These are phyloP conservation scores for Cystobasidium onofrii DNA, from an alignment of 768 basidiomycete genomes.

Conservation along the genomic window DNA sequence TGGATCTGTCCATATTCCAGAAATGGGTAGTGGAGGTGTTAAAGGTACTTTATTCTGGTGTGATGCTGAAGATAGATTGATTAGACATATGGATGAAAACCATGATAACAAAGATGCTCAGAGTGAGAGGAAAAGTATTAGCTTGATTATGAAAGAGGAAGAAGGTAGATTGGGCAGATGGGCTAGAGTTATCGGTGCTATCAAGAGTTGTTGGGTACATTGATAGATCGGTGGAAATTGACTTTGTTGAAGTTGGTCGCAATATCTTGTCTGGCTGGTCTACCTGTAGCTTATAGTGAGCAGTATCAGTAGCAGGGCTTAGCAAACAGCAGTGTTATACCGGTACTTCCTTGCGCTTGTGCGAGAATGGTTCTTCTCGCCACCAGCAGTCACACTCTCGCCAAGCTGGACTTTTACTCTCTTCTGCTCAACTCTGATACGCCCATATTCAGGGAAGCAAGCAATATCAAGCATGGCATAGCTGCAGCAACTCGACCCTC, in stretches of 20 bases:
- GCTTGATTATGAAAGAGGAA: conserved; percentile 23
- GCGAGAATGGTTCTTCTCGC: too few species aligned
- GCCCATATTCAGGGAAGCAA: too few species aligned
- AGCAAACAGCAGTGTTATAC: too few species aligned
- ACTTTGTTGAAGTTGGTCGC: not conserved
- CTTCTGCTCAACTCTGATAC: too few species aligned
- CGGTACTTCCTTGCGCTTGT: too few species aligned
- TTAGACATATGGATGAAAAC: conserved; percentile 13
- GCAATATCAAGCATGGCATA: too few species aligned
- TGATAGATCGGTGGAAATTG: not conserved
- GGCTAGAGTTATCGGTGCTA: conserved; percentile 21
- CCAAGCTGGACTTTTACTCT: too few species aligned
- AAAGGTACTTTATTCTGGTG: conserved; percentile 81
- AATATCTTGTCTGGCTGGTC: too few species aligned
- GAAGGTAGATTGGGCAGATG: conserved; percentile 25
- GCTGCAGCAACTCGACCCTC: too few species aligned
- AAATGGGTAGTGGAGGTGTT: conserved; percentile 45
- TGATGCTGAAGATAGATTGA: conserved; percentile 54
- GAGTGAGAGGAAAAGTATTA: conserved; percentile 16
- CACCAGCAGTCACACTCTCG: too few species aligned
- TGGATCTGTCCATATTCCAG: conserved; percentile 67
- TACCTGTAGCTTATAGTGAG: too few species aligned
- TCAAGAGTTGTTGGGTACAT: conserved; percentile 28
- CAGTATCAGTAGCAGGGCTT: too few species aligned
- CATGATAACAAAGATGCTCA: not conserved